phyloP scores from a whole-genome alignment of 306 rosid genomes.

The Dalbergia cultrata region DNA sequence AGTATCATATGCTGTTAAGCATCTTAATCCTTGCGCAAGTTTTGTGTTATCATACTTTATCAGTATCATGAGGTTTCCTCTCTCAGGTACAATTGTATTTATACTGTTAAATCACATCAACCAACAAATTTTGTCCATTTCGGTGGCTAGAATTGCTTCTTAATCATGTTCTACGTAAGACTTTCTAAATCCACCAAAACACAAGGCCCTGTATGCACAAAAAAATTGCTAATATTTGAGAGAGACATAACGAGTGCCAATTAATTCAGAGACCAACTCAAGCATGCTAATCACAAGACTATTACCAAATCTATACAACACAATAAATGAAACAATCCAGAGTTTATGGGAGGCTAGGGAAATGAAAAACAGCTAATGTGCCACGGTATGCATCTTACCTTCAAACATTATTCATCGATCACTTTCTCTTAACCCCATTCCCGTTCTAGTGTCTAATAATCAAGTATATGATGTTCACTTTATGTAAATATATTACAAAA shows the following conservation, averaged over 20 bases:
- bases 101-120: neutral
- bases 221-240: neutral
- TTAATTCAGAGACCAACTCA: neutral
- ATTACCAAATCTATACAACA: slow-evolving; percentile 7
- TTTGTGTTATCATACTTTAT: too few species aligned
- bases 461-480: slow-evolving; percentile 21
- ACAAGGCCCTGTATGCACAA: neutral
- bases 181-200: neutral
- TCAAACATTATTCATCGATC: neutral
- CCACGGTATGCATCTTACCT: neutral
- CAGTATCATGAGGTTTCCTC: neutral
- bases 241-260: neutral
- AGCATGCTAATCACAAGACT: neutral
- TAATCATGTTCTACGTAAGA: neutral
- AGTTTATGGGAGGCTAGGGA: neutral
- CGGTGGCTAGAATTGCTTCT: neutral
- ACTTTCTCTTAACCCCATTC: neutral
- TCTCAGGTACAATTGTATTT: neutral
- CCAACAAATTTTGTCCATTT: neutral
- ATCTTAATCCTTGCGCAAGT: too few species aligned
- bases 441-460: neutral
- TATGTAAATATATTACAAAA: slow-evolving; percentile 6
- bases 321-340: slow-evolving; percentile 24
- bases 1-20: too few species aligned
- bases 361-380: slow-evolving; percentile 12